Conservation (phyloP, 1,139 yeast species). For the Suhomyces coccinellae region DNA sequence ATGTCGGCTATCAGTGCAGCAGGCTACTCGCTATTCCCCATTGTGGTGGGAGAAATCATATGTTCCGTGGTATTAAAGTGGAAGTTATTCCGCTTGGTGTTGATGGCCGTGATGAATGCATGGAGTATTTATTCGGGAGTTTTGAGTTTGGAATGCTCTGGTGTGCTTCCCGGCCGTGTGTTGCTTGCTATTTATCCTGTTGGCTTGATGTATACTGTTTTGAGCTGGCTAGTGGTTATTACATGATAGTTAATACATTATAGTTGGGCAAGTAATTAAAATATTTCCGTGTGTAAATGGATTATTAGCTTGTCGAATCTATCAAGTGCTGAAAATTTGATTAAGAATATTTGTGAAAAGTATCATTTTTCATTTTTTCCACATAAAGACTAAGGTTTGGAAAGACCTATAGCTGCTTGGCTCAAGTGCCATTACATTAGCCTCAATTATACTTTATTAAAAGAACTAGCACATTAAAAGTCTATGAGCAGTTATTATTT, state of each 20-base stretch:
- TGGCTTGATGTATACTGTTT: slow-evolving; percentile 67
- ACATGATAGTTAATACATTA: slow-evolving; percentile 34
- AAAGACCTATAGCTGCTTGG: too few relatives aligned
- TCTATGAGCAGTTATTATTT: too few relatives aligned
- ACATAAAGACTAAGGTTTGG: too few relatives aligned
- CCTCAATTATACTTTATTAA: too few relatives aligned
- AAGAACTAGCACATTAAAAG: too few relatives aligned
- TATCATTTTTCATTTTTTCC: too few relatives aligned
- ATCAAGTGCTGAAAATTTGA: too few relatives aligned
- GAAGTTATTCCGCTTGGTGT: slow-evolving; percentile 54
- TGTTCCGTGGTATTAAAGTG: slow-evolving; percentile 54
- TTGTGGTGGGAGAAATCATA: slow-evolving; percentile 63
- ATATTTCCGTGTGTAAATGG: too few relatives aligned
- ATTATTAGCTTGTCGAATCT: too few relatives aligned
- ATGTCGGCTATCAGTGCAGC: slow-evolving; percentile 80
- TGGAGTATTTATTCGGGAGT: slow-evolving; percentile 79
- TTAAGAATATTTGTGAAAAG: too few relatives aligned
- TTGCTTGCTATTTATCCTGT: slow-evolving; percentile 78
- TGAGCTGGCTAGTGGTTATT: slow-evolving; percentile 79
- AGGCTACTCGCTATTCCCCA: slow-evolving; percentile 81
- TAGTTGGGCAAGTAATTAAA: not conserved
- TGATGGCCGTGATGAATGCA: slow-evolving; percentile 53
- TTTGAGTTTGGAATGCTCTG: slow-evolving; percentile 64
- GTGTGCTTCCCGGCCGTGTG: slow-evolving; percentile 68
- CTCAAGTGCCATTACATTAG: too few relatives aligned